Base-by-base conservation (phyloP, 1,284 basidiomycete species). In the Moniliophthora roreri region DNA sequence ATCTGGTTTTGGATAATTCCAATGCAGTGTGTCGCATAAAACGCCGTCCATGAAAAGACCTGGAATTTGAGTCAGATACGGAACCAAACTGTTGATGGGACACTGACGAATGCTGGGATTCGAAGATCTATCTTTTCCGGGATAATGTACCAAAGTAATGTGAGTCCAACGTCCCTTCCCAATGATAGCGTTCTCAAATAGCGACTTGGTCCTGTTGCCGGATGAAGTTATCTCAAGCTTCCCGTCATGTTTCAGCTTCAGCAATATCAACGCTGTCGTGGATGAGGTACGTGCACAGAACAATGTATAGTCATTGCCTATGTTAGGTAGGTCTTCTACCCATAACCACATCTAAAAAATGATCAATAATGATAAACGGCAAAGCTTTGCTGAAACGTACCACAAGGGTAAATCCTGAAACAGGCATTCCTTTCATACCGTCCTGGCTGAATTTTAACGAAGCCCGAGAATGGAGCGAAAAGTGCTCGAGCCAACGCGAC, bases 11-110 rank as follows among this genome's bases (percentile, higher is more conserved):
- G 87, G 85, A 66, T 89, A 89, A 13, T 65, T 60, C 77, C 80
- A 81, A 52, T 84, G 79, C 7, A 87, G 53, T 0, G 80, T 74
- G 58, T 90, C 87, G 8, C 71, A 75, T 28, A 89, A 69, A 4
- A 77, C 72, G 8, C 90, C 89, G 60, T 92, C 89, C 8, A 91
- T 56, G 59, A 89, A 91, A 1, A 91, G 60, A 1, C 85, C 88
- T 91, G 47, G 18, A 20, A 56, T 15, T n/a, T 23, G 13, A 15
- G 47, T 35, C 58, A 53, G 38, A 40, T 37, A 50, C 44, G 52
- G 39, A n/a, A 23, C 46, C 41, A 51, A 41, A 4, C 49, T 4
- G 38, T 46, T 34, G 16, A 16, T 21, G 32, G 3, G 23, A 50
- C 36, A 71, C 86, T 63, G 63, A 90, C 89, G 81, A 50, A 89